Conservation (phyloP, 306 rosid genomes). For the Quillaja saponaria region DNA sequence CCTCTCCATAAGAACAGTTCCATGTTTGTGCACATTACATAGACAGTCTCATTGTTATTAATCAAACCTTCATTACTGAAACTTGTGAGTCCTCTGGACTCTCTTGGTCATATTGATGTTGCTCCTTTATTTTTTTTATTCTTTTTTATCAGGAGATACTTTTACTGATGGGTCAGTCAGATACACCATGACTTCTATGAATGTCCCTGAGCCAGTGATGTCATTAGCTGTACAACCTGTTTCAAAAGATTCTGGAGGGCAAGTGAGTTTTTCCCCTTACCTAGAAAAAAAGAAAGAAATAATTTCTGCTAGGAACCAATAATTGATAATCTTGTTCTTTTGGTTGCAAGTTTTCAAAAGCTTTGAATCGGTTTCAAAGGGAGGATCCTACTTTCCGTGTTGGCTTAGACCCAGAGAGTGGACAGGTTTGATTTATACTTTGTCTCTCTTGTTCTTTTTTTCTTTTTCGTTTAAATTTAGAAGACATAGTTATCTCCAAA, state of each 20-base stretch:
- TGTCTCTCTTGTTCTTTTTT: not conserved
- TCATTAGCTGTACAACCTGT: slow-evolving; percentile 97
- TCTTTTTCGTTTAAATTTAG: too few species aligned
- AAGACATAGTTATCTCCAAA: too few species aligned
- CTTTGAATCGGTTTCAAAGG: slow-evolving; percentile 92
- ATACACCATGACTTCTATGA: slow-evolving; percentile 99
- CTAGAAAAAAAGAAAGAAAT: not conserved
- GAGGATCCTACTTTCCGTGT: slow-evolving; percentile 99
- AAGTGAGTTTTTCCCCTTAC: slow-evolving; percentile 52
- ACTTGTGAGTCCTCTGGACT: too few species aligned
- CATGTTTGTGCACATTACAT: too few species aligned
- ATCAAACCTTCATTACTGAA: too few species aligned
- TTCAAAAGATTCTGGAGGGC: slow-evolving; percentile 98
- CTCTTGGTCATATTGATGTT: too few species aligned
- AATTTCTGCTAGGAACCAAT: not conserved
- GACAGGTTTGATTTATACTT: slow-evolving; percentile 64
- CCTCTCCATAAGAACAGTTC: too few species aligned
- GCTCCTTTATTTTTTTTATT: slow-evolving; percentile 4
- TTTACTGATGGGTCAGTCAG: slow-evolving; percentile 88
- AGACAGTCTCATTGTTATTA: too few species aligned
- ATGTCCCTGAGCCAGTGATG: slow-evolving; percentile 99
- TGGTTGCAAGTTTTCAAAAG: slow-evolving; percentile 80
- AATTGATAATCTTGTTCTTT: slow-evolving; percentile 21
- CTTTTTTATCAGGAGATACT: slow-evolving; percentile 78
- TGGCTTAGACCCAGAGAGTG: slow-evolving; percentile 95